phyloP scores from a whole-genome alignment of 2,329 filamentous ascomycete species.

The Penicillium decumbens region DNA sequence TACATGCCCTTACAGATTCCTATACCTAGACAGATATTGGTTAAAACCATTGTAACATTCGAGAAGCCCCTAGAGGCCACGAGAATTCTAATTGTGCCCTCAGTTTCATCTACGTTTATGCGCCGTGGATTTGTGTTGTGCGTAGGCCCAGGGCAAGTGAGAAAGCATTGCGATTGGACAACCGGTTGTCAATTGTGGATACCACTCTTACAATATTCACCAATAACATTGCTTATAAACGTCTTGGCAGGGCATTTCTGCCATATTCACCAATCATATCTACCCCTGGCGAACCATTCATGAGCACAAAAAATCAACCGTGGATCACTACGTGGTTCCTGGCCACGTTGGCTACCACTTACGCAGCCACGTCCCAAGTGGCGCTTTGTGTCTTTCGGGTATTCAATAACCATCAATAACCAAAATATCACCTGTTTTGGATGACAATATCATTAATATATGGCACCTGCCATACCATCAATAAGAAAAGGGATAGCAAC shows the following conservation, averaged over 20 bases:
- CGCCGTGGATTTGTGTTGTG: constrained; percentile 5
- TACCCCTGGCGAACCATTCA: neutral
- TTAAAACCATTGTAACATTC: neutral
- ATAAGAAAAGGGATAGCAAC: neutral
- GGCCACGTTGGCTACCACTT: neutral
- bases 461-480: too few relatives aligned
- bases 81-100: neutral
- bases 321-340: neutral
- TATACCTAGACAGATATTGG: too few relatives aligned
- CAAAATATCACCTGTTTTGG: neutral
- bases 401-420: neutral
- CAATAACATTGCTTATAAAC: neutral
- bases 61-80: neutral
- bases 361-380: neutral
- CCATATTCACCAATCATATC: constrained; percentile 3
- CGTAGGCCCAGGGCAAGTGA: constrained; percentile 2
- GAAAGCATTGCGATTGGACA: constrained; percentile 8
- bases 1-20: too few relatives aligned
- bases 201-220: neutral
- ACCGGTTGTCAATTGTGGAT: too few relatives aligned
- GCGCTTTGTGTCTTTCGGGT: neutral
- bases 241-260: constrained; percentile 12
- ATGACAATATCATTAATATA: neutral
- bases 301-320: neutral
- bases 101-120: neutral